A percentile compares a stretch with the other conserved stretches of the same genome.
These are phyloP conservation scores for Cytospora paraplurivora DNA, from an alignment of 2,329 filamentous ascomycete species.

Conservation along the genomic window DNA sequence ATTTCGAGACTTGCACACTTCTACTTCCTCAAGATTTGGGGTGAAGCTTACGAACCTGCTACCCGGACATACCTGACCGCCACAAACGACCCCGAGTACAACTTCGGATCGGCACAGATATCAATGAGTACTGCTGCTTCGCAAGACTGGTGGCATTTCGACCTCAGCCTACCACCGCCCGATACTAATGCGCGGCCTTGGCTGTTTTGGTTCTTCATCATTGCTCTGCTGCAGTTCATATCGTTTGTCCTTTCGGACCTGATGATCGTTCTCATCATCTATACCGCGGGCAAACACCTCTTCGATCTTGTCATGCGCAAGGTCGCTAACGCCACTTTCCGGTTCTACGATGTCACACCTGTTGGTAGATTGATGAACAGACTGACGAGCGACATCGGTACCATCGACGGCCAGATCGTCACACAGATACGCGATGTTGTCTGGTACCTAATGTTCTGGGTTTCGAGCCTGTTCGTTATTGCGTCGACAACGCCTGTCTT, in stretches of 20 bases:
- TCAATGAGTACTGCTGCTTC: slow-evolving; percentile 19
- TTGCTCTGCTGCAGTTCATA: slow-evolving; percentile 64
- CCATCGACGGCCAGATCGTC: slow-evolving; percentile 84
- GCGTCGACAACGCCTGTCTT: slow-evolving; percentile 77
- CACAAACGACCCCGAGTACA: slow-evolving; percentile 16
- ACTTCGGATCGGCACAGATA: neutral
- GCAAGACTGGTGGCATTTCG: slow-evolving; percentile 34
- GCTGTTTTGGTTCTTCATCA: slow-evolving; percentile 68
- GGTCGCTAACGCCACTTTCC: slow-evolving; percentile 80
- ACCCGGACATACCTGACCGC: slow-evolving; percentile 17
- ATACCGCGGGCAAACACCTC: slow-evolving; percentile 73
- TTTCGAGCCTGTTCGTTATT: slow-evolving; percentile 75
- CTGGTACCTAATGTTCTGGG: slow-evolving; percentile 70
- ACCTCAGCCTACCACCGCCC: slow-evolving; percentile 64
- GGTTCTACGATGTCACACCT: slow-evolving; percentile 89
- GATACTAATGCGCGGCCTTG: slow-evolving; percentile 69
- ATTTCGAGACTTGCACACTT: slow-evolving; percentile 65
- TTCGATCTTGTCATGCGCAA: slow-evolving; percentile 72
- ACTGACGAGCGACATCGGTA: slow-evolving; percentile 86
- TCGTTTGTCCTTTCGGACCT: slow-evolving; percentile 63
- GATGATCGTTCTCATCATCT: slow-evolving; percentile 75
- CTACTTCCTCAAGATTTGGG: slow-evolving; percentile 88
- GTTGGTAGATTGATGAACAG: slow-evolving; percentile 91
- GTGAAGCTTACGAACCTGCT: slow-evolving; percentile 65
- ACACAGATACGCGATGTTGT: slow-evolving; percentile 71